Evolutionary conservation across 1,139 yeast genomes (phyloP).

Genomic region (Sugiyamaella japonica): DNA sequence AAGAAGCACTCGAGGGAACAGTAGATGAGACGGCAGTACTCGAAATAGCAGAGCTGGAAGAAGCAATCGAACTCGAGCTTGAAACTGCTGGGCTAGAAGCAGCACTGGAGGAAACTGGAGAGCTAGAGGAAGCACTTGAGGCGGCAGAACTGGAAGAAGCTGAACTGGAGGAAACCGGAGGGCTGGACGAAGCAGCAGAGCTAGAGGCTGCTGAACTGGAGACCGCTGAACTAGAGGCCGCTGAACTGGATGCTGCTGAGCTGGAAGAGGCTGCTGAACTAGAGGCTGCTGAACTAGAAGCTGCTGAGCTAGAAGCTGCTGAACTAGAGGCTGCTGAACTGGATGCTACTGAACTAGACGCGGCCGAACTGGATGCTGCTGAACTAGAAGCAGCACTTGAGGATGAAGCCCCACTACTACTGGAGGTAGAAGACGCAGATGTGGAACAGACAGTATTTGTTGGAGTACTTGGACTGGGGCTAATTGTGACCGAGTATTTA

Average conservation of each 20-base stretch:
- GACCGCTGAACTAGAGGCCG: background rate
- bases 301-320: background rate
- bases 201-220: conserved; percentile 10
- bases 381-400: background rate
- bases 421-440: background rate
- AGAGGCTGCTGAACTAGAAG: background rate
- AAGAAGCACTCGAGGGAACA: conserved; percentile 8
- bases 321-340: background rate
- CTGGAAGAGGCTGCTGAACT: background rate
- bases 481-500: conserved; percentile 12
- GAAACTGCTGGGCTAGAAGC: background rate
- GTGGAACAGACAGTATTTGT: conserved; percentile 6
- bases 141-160: conserved; percentile 2
- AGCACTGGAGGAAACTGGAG: background rate
- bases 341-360: background rate
- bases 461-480: conserved; percentile 4
- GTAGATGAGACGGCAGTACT: conserved; percentile 4
- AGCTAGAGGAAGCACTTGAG: conserved; percentile 2
- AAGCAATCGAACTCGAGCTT: conserved; percentile 4
- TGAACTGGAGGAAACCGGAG: conserved; percentile 8
- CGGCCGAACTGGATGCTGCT: background rate
- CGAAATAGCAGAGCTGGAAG: conserved; percentile 8
- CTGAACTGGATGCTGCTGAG: background rate
- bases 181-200: conserved; percentile 8
- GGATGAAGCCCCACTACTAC: background rate